phyloP scores from a whole-genome alignment of 1,139 yeast species.

The Yamadazyma dendronema region DNA sequence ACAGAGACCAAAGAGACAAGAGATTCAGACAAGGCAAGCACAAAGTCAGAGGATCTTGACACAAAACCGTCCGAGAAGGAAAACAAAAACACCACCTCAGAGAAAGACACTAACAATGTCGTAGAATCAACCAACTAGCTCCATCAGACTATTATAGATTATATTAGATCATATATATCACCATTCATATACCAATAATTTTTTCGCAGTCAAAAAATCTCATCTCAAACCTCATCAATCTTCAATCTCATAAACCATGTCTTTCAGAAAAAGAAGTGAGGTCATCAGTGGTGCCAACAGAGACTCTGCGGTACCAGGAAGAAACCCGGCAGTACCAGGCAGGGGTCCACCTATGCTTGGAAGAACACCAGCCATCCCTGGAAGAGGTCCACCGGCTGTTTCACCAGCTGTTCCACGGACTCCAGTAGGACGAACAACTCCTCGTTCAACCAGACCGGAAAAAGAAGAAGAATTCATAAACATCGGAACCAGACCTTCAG shows the following conservation, averaged over 20 bases:
- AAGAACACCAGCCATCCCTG: neutral
- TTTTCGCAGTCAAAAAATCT: conserved; percentile 1
- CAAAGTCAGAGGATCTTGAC: no score
- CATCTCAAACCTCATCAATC: no score
- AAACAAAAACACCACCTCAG: no score
- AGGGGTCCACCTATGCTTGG: conserved; percentile 3
- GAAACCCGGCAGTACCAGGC: conserved; percentile 9
- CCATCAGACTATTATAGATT: no score
- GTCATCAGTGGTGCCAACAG: conserved; percentile 33
- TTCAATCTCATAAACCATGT: no score
- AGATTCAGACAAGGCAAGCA: no score
- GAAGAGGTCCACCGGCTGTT: neutral
- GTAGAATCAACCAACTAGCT: no score
- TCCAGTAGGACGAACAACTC: neutral
- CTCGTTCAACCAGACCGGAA: conserved; percentile 8
- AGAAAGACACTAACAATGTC: no score
- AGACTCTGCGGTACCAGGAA: conserved; percentile 16
- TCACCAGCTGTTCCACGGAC: no score
- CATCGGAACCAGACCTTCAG: conserved; percentile 73
- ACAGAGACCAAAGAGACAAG: neutral
- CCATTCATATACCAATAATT: neutral
- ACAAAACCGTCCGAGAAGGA: no score
- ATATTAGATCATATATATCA: no score
- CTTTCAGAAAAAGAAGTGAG: conserved; percentile 71
- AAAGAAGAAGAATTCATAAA: conserved; percentile 24